Conservation (phyloP, 208 protist genomes). For the Naegleria fowleri region DNA sequence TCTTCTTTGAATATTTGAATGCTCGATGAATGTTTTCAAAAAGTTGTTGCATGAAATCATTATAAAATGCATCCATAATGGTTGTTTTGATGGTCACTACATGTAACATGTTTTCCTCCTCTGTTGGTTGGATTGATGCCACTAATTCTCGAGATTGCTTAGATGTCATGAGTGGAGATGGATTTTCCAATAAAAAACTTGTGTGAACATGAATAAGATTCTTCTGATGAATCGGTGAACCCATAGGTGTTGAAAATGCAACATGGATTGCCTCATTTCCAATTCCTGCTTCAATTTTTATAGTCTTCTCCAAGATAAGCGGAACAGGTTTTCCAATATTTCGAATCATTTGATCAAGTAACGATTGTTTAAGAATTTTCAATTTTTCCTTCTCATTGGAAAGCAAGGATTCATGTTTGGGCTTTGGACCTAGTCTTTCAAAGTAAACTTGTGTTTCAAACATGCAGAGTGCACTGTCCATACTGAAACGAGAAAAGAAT, state of each 20-base stretch:
- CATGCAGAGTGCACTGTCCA: not conserved
- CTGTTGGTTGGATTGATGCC: too few relatives aligned
- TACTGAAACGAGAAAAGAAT: not conserved
- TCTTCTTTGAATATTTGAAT: not conserved
- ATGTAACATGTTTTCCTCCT: not conserved
- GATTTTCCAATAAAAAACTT: not conserved
- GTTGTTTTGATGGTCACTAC: not conserved
- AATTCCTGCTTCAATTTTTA: not conserved
- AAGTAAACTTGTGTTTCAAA: not conserved
- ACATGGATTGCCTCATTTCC: not conserved
- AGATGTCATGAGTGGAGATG: not conserved
- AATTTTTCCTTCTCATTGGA: not conserved
- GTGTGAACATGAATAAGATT: not conserved
- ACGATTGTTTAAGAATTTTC: not conserved
- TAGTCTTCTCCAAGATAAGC: not conserved
- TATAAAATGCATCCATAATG: not conserved
- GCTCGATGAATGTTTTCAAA: not conserved
- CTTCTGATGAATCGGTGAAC: not conserved
- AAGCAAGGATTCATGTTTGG: not conserved
- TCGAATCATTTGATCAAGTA: not conserved
- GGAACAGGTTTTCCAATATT: not conserved
- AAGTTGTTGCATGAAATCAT: not conserved
- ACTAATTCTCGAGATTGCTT: too few relatives aligned
- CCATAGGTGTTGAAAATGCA: not conserved
- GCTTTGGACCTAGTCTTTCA: not conserved